These are phyloP conservation scores for Trypanosoma mega DNA, from an alignment of 208 protist species.

Conservation along the genomic window DNA sequence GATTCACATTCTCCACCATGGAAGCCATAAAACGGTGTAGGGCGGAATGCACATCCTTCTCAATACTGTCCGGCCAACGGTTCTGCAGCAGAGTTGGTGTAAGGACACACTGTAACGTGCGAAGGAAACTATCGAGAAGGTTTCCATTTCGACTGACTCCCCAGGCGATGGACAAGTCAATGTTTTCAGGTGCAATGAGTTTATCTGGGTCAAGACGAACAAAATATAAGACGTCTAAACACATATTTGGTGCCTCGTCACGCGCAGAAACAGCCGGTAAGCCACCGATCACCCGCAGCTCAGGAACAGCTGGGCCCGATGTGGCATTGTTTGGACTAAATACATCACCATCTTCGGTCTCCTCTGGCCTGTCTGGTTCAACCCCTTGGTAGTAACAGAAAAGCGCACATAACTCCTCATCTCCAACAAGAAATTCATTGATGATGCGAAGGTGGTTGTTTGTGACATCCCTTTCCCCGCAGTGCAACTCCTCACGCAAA, in stretches of 20 bases:
- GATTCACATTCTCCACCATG: constrained; percentile 95
- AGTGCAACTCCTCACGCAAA: constrained; percentile 61
- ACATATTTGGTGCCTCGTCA: constrained; percentile 33
- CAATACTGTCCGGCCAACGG: constrained; percentile 94
- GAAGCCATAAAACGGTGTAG: constrained; percentile 97
- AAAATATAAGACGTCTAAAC: constrained; percentile 72
- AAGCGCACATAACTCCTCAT: constrained; percentile 62
- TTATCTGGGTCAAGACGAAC: constrained; percentile 74
- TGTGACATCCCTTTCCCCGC: constrained; percentile 40
- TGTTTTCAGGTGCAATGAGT: constrained; percentile 82
- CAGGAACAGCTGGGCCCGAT: neutral
- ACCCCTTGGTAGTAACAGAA: constrained; percentile 66
- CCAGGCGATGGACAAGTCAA: constrained; percentile 84
- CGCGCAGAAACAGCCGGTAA: constrained; percentile 36
- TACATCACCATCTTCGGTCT: neutral
- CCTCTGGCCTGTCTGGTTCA: neutral
- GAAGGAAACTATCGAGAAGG: constrained; percentile 89
- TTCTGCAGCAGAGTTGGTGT: constrained; percentile 86
- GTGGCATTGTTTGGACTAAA: neutral
- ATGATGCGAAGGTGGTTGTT: constrained; percentile 52
- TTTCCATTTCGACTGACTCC: constrained; percentile 57
- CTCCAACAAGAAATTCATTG: constrained; percentile 85
- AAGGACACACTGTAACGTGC: constrained; percentile 74
- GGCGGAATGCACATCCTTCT: constrained; percentile 94
- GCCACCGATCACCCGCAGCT: constrained; percentile 30